Evolutionary conservation across 805 yeast species (phyloP), one percentile per base, ranked within the genome.

Genomic region (Wickerhamiella vanderwaltii): DNA sequence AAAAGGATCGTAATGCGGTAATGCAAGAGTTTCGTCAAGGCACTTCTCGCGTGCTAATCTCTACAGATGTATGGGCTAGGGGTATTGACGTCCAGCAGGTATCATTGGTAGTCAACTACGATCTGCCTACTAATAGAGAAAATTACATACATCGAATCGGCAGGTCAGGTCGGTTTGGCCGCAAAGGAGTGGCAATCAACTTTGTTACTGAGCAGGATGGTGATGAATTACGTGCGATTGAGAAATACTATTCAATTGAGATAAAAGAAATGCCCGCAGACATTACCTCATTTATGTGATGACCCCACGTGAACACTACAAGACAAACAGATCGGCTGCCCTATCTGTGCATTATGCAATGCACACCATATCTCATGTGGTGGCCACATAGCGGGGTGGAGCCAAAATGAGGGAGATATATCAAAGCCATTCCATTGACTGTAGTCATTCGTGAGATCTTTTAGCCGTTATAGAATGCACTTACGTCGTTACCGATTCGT

Each of bases 61-160:
- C 96, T 52, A 91, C 98, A 31, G 98, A 91, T 65, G 81, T 91
- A 56, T 82, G 88, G 79, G 98, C 98, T 39, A 75, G 98, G 66
- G 98, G 98, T 60, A 91, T 88, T 51, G 98, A 88, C 65, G 97
- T 88, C 47, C 98, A 88, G 69, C 97, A 88, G 61, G 95, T 88
- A 37, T 87, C 96, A 9, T 67, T 88, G 52, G 98, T 88, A 46
- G 84, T 88, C 58, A 88, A 88, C 72, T 88, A 83, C 67, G 98
- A 88, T 64, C 68, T 88, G 62, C 97, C 98, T 43, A 63, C 74
- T 50, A 86, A 91, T 72, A 77, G 79, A 60, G 97, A 88, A 65
- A 88, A 88, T 72, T 88, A 88, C 64, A 79, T 88, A 58, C 98
- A 88, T 70, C 76, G 98, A 66, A 88, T 88, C 52, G 98, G 98